phyloP scores from a whole-genome alignment of 2,329 filamentous ascomycete species.

The Aureobasidium sp. region DNA sequence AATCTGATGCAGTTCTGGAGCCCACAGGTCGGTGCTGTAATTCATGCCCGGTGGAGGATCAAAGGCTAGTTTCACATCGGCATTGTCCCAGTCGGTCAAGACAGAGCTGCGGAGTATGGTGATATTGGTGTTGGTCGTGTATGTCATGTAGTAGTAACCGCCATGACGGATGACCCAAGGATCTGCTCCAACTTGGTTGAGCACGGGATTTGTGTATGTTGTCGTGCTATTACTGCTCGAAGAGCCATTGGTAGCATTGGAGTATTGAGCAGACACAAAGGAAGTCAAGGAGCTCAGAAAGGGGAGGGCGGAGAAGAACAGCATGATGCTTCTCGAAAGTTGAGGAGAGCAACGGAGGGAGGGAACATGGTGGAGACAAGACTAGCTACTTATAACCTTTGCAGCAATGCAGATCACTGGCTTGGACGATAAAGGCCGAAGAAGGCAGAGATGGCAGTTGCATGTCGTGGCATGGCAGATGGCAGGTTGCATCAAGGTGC shows the following conservation, averaged over 20 bases:
- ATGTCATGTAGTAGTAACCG: slow-evolving; percentile 41
- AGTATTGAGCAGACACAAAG: background rate
- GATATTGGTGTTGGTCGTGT: slow-evolving; percentile 39
- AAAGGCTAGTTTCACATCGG: slow-evolving; percentile 39
- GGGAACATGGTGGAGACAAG: background rate
- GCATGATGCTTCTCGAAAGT: background rate
- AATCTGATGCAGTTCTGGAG: slow-evolving; percentile 45
- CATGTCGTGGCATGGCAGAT: background rate
- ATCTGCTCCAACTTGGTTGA: slow-evolving; percentile 37
- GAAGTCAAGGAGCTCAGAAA: background rate
- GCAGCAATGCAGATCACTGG: background rate
- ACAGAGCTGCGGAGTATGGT: slow-evolving; percentile 36
- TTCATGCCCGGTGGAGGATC: slow-evolving; percentile 35
- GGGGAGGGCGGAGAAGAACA: background rate
- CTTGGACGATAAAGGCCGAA: background rate
- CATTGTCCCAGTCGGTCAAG: slow-evolving; percentile 40
- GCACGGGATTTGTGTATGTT: slow-evolving; percentile 42
- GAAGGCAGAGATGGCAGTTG: background rate
- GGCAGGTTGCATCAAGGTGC: background rate
- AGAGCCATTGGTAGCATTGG: background rate
- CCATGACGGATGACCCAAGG: slow-evolving; percentile 40
- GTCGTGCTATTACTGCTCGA: slow-evolving; percentile 16
- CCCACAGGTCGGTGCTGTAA: slow-evolving; percentile 45
- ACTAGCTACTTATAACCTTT: slow-evolving; percentile 2
- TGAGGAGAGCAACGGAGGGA: background rate